A percentile compares a stretch with the other conserved stretches of the same genome.
These are phyloP conservation scores for Alternaria novae-zelandiae DNA, from an alignment of 2,329 filamentous ascomycete species.

Conservation along the genomic window DNA sequence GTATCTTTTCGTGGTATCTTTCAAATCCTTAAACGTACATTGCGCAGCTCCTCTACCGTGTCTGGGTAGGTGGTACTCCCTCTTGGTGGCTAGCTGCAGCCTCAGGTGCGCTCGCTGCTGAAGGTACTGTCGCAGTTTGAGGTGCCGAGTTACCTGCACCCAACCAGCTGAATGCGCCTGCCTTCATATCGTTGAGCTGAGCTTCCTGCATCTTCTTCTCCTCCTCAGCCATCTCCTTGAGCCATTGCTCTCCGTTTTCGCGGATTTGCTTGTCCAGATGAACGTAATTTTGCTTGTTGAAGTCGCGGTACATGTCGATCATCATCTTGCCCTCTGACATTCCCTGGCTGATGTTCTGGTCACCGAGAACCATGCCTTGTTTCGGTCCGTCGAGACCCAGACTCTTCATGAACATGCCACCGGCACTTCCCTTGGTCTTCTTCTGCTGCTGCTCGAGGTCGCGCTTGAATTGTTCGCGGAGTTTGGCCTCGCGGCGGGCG, in stretches of 20 bases:
- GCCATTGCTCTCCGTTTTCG: constrained; percentile 92
- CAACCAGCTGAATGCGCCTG: constrained; percentile 40
- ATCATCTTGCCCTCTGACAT: constrained; percentile 95
- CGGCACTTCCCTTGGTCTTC: constrained; percentile 65
- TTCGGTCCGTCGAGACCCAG: constrained; percentile 77
- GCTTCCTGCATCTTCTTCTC: constrained; percentile 91
- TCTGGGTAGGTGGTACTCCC: constrained; percentile 17
- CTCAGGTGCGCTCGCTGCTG: constrained; percentile 22
- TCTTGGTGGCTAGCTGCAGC: constrained; percentile 21
- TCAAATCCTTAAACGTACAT: not conserved
- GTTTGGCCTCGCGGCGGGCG: constrained; percentile 81
- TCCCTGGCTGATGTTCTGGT: constrained; percentile 72
- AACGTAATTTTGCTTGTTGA: constrained; percentile 89
- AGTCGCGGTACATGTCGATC: constrained; percentile 90
- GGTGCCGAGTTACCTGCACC: constrained; percentile 29
- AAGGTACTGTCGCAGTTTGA: constrained; percentile 18
- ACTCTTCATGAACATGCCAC: constrained; percentile 72
- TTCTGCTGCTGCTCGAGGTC: constrained; percentile 73
- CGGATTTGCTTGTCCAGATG: constrained; percentile 87
- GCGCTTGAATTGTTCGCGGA: constrained; percentile 83
- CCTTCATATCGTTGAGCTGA: constrained; percentile 90
- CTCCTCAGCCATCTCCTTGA: constrained; percentile 88
- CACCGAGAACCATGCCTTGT: constrained; percentile 58
- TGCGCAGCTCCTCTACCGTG: constrained; percentile 16
- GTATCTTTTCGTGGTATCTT: constrained; percentile 9